Base-by-base conservation (phyloP, 768 basidiomycete genomes). In the Boletellus ananiceps region DNA sequence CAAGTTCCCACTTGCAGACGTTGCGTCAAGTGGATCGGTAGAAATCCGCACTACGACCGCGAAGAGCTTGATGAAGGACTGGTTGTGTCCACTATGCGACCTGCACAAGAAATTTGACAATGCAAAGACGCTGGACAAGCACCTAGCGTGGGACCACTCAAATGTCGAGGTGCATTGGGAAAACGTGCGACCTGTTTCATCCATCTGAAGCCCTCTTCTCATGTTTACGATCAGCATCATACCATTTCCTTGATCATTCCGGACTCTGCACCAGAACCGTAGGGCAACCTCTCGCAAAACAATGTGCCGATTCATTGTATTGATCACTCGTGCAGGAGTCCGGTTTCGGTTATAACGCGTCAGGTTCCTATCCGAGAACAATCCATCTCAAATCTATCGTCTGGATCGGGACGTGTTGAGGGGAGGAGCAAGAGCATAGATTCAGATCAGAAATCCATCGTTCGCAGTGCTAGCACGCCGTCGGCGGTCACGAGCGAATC, bases 61-160 rank as follows among this genome's bases (percentile, higher is more conserved):
- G 25, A 60, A 52, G 33, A 64, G 66, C 13, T 57, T 48, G 9
- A 65, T 74, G 60, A 52, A 51, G 16, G 55, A 63, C 2, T 80
- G 76, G 72, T 35, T 63, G 35, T 84, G 83, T 55, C 81, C 83
- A 0, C 54, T 83, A n/a, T 84, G 83, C 55, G 68, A 70, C 32
- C 46, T 79, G 9, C 70, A 79, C 41, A 68, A 65, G 19, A 50
- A 50, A 0, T 79, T 84, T 39, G 41, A 54, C 8, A 76, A 74
- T 19, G 66, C 61, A 12, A 69, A 58, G 23, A 71, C 77, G 70
- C 63, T 84, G 1, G 58, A 58, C 23, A 70, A 57, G n/a, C 83
- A 84, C 57, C 51, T 84, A 19, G 48, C 58, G 8, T 71, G 71
- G 66, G 78, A 80, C 56, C 83, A 84, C 50, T 19, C 57, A 1